Evolutionary conservation across 345 rosid species (phyloP), one percentile per base, ranked within the genome.

Genomic region (Bretschneidera sinensis): DNA sequence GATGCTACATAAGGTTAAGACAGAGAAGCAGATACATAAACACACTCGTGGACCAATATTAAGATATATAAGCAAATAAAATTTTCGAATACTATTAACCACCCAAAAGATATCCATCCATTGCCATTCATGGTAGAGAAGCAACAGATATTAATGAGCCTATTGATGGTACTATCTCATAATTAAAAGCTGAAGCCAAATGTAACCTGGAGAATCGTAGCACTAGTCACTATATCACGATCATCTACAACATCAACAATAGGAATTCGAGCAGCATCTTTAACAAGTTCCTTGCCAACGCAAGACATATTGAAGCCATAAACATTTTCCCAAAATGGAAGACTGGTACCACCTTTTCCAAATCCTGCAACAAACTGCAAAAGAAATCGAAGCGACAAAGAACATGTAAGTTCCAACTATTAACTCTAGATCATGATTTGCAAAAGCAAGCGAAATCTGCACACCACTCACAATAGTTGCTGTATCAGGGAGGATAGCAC

Each of bases 401-500:
- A 66, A 62, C 54, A 17, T 55, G 48, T 28, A 35, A 61, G 61
- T 13, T 33, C 21, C 24, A 22, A 25, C 9, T 33, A 51, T 43
- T 15, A 51, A 55, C 52, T 21, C 47, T 17, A 25, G 24, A 39
- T 5, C 16, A 5, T 39, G 11, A 39, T 39, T 39, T 39, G 45
- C 9, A 39, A 9, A 39, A 39, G 9, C 47, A 61, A 60, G 25
- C 47, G 59, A 39, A 55, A 49, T 63, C 48, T 9, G 18, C 23
- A 54, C 51, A 50, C 21, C 59, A 71, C 89, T 73, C 71, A 94
- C 96, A 61, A 94, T 86, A 54, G 96, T 86, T 64, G 99, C 99
- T 21, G 82, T 87, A 80, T 94, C 96, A 31, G 99, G 99, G 47
- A 94, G 96, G 63, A 94, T 83, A 47, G 99, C 96, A 69, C 99